Evolutionary conservation across 108 stramenopile genomes (phyloP), one percentile per base, ranked within the genome.

Genomic region (Fistulifera pelliculosa): DNA sequence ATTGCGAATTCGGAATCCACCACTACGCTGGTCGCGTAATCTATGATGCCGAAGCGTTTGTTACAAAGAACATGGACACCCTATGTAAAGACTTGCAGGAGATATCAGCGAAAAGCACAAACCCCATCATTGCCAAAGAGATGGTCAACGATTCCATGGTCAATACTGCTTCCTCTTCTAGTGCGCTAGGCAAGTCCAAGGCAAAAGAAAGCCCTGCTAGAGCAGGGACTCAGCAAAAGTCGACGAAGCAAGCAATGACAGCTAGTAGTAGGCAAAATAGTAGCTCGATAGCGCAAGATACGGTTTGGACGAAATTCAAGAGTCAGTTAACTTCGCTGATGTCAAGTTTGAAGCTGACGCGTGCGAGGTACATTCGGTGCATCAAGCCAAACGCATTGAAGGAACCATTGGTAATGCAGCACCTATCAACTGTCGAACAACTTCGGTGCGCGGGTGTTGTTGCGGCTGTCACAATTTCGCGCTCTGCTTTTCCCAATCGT

Each of bases 371-470:
- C 77, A 89, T 93, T 53, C 85, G 87, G 22, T 93, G 91, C 58
- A 79, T 93, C 63, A 93, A 93, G 65, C 87, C 91, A 10, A 93
- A 89, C 63, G 66, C 83, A 13, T 63, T 75, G 1, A 84, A 89
- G 54, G 48, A 73, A 38, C 89, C 94, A 14, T 61, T 66, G 25
- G 71, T 78, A 38, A 91, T 96, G 75, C 82, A 94, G 43, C 83
- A 75, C 23, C 49, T 71, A 27, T 81, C 87, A 54, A 83, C 93
- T 22, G 74, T 94, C 26, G 87, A 92, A 42, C 98, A 98, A 61
- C 83, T 98, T 19, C 83, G 95, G 41, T 98, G 93, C 60, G 91
- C 93, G n/a, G 96, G 98, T 49, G 93, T 98, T 25, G 76, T 96
- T 31, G 96, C 94, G 45, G 96, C 96, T 27, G 83, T 90, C 8